Percentiles rank a stretch among this genome's conserved stretches.
Evolutionary conservation across 2,329 filamentous ascomycete genomes (phyloP).

Genomic region (Cadophora gregata): DNA sequence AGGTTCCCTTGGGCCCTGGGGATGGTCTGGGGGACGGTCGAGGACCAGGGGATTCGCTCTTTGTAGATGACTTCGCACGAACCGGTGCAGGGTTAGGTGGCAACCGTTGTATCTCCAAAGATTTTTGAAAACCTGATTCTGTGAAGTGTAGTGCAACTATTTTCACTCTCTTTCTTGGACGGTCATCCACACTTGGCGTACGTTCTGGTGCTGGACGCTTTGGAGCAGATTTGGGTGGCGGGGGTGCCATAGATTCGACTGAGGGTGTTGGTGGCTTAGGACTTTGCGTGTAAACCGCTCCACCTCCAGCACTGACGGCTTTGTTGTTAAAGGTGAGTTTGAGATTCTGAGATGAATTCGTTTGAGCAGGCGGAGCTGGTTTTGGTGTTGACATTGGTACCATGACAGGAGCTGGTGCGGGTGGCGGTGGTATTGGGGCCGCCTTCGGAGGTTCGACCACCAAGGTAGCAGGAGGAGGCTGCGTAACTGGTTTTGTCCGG

Average conservation of each 20-base stretch:
- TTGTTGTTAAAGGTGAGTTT: constrained; percentile 14
- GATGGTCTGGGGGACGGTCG: constrained; percentile 31
- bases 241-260: constrained; percentile 19
- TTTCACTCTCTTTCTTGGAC: constrained; percentile 20
- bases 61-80: constrained; percentile 27
- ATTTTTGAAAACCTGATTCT: constrained; percentile 19
- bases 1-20: constrained; percentile 27
- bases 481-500: constrained; percentile 34
- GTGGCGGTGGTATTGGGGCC: constrained; percentile 8
- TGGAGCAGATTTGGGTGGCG: constrained; percentile 4
- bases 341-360: neutral
- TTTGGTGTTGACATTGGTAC: constrained; percentile 9
- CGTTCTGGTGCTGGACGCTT: constrained; percentile 33
- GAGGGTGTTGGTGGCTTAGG: constrained; percentile 14
- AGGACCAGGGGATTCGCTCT: constrained; percentile 34
- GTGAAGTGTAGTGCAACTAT: constrained; percentile 2
- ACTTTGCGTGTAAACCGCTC: neutral
- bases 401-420: constrained; percentile 15
- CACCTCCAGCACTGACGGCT: neutral
- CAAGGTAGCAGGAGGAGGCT: constrained; percentile 8
- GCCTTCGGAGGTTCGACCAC: constrained; percentile 17
- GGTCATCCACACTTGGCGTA: constrained; percentile 19
- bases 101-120: constrained; percentile 32
- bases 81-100: constrained; percentile 33
- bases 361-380: constrained; percentile 5